phyloP scores from a whole-genome alignment of 768 basidiomycete species.

The Pisolithus microcarpus region DNA sequence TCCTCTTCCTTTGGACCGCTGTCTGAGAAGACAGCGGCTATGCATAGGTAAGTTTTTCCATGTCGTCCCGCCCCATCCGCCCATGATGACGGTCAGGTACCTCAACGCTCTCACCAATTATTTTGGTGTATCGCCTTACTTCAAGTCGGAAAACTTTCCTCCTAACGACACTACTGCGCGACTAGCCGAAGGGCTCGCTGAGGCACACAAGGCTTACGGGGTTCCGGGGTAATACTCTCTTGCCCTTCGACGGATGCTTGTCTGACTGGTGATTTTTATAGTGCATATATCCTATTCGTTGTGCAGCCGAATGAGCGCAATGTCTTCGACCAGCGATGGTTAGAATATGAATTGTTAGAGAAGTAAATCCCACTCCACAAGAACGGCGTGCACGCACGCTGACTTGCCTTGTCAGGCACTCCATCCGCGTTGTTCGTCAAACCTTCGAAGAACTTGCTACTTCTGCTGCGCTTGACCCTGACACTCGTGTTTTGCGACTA shows the following conservation, averaged over 20 bases:
- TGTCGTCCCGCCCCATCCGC: neutral
- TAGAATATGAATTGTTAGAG: conserved; percentile 83
- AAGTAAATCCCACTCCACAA: conserved; percentile 38
- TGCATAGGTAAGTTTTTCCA: conserved; percentile 59
- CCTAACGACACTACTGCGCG: conserved; percentile 62
- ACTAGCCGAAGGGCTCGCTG: conserved; percentile 68
- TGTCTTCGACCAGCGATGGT: conserved; percentile 84
- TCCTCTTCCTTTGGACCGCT: conserved; percentile 85
- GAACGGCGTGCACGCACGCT: neutral
- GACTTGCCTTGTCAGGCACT: conserved; percentile 42
- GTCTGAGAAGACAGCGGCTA: conserved; percentile 53
- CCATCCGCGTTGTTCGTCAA: conserved; percentile 66
- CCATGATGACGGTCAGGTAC: conserved; percentile 41
- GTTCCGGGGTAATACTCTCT: conserved; percentile 36
- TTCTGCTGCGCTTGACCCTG: conserved; percentile 48
- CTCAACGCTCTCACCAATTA: conserved; percentile 60
- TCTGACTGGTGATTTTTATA: conserved; percentile 10
- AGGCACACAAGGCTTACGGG: conserved; percentile 71
- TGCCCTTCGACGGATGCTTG: neutral
- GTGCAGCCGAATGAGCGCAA: conserved; percentile 86
- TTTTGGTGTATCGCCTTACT: conserved; percentile 47
- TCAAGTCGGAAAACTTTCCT: conserved; percentile 58
- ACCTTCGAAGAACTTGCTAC: conserved; percentile 64
- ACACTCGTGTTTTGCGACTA: conserved; percentile 38
- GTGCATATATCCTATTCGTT: conserved; percentile 74